Conservation (phyloP, 352 stramenopile species). For the Elongisporangium undulatum region DNA sequence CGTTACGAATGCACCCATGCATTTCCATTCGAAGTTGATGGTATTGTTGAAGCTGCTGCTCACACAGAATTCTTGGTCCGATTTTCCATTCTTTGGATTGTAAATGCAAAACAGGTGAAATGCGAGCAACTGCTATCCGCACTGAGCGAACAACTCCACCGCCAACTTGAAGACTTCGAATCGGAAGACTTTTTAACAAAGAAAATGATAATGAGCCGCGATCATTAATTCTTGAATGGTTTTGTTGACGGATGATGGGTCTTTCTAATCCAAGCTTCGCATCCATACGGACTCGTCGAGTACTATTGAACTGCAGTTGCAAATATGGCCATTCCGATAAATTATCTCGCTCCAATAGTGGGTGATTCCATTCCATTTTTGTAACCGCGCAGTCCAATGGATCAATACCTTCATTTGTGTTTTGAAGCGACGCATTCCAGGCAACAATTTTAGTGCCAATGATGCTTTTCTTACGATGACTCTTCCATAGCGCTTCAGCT, state of each 20-base stretch:
- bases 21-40: slow-evolving; percentile 24
- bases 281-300: slow-evolving; percentile 32
- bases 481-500: slow-evolving; percentile 39
- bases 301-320: slow-evolving; percentile 66
- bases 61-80: slow-evolving; percentile 57
- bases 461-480: slow-evolving; percentile 26
- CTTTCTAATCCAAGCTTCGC: background rate
- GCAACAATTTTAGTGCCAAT: slow-evolving; percentile 59
- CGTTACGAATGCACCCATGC: background rate
- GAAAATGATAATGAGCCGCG: slow-evolving; percentile 22
- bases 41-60: slow-evolving; percentile 54
- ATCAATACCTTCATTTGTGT: slow-evolving; percentile 58
- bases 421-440: slow-evolving; percentile 66
- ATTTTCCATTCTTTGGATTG: slow-evolving; percentile 59
- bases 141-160: slow-evolving; percentile 62
- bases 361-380: slow-evolving; percentile 36
- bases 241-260: background rate
- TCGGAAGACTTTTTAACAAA: slow-evolving; percentile 59
- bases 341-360: slow-evolving; percentile 46
- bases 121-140: slow-evolving; percentile 35
- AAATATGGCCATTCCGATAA: slow-evolving; percentile 50
- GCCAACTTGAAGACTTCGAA: slow-evolving; percentile 54
- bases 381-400: slow-evolving; percentile 58
- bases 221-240: background rate
- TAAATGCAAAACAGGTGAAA: slow-evolving; percentile 60